Evolutionary conservation across 345 rosid genomes (phyloP), one percentile per base, ranked within the genome.

Genomic region (Moricandia arvensis): DNA sequence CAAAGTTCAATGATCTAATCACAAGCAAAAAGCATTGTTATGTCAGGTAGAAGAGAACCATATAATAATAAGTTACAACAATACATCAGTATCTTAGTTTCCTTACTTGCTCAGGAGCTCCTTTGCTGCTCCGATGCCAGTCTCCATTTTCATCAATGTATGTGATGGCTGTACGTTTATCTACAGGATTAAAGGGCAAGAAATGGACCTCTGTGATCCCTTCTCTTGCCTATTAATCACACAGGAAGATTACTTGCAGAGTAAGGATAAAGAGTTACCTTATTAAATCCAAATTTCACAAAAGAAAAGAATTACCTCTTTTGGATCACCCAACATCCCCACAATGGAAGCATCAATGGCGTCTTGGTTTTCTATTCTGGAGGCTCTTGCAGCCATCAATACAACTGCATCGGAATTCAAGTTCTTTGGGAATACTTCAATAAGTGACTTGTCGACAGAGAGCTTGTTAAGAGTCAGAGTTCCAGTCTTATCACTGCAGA

Each of bases 321-420:
- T 89, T 15, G 93, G 96, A 68, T 95, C 95, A 15, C 83, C 74
- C 82, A 95, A 78, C 99, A 95, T 90, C 24, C 88, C 88, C 34
- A 92, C 97, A 47, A 95, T 95, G 64, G 92, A 92, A 80, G 96
- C 93, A 67, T 95, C 99, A 75, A 95, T 95, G 31, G 99, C 97
- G 65, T 95, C 99, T 74, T 95, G 97, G 83, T 95, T 95, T 80
- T 95, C 97, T 43, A 79, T 74, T 81, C 97, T 86, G 2, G 99
- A 89, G 66, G 97, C 99, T 82, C 96, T 87, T 11, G 96, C 97
- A 59, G 97, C 97, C 61, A 78, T 68, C 61, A 95, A 61, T 12
- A 92, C 2, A 66, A 95, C 82, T 35, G 75, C 53, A 47, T 87
- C 91, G 43, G 49, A 78, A 66, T 91, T 88, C 43, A 80, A 4